Base-by-base conservation (phyloP, 2,329 filamentous ascomycete species). In the Pseudopyrenochaeta lycopersici region DNA sequence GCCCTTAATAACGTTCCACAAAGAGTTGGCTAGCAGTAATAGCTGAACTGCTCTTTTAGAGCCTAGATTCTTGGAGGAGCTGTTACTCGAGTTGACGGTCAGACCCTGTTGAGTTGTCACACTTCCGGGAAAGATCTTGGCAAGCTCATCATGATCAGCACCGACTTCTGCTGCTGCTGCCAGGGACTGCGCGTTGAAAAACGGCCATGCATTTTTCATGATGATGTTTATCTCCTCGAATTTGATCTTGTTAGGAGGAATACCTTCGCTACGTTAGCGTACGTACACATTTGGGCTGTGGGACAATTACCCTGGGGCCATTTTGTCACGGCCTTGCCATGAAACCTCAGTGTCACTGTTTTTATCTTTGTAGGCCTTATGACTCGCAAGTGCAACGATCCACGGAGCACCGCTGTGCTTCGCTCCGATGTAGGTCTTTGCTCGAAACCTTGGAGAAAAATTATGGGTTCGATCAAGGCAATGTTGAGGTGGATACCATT, bases 371-470 rank as follows among this genome's bases (percentile, higher is more conserved):
- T 7, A 20, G 17, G n/a, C 15, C 17, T 39, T 18, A 17, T 15
- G 17, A 39, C 17, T 20, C 35, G 14, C 15, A 39, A 15, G 17
- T 17, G 14, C 35, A 39, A 11, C 9, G 10, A 17, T 18, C 35
- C 18, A 17, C 35, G 14, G 3, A 39, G 35, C 10, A 39, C 35
- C 17, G 11, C 31, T 5, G 31, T 93, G 43, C 84, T 88, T 45
- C 85, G 82, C 1, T 82, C 81, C n/a, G 86, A 84, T 63, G 56
- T 78, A 43, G 87, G 84, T 54, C 88, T 83, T 61, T 90, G 88
- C 50, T 91, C 88, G 66, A 93, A 91, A 1, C 90, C 90, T 29
- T 88, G 87, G 32, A 94, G 79, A 68, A 91, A 94, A 20, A 94
- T 80, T 54, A 88, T 88, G 15, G 90, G 90, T 72, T 94, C 90